Conservation (phyloP, 768 basidiomycete species). For the Tremella yokohamensis region DNA sequence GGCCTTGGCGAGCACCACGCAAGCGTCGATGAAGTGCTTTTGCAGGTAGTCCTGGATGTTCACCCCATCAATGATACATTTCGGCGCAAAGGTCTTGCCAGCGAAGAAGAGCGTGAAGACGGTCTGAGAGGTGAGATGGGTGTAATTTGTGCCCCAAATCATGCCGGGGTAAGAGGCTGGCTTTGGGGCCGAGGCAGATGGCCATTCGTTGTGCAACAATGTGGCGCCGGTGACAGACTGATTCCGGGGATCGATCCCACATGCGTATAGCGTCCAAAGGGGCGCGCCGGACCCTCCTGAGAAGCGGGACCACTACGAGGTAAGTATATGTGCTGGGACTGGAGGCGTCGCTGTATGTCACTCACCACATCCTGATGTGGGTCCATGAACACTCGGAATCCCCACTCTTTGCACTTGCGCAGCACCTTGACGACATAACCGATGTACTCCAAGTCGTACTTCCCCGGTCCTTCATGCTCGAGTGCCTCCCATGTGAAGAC, state of each 20-base stretch:
- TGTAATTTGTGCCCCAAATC: conserved; percentile 97
- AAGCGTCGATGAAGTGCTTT: conserved; percentile 72
- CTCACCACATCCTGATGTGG: conserved; percentile 92
- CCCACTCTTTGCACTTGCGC: conserved; percentile 84
- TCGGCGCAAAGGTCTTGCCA: conserved; percentile 81
- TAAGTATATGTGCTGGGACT: conserved; percentile 4
- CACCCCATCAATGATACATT: conserved; percentile 79
- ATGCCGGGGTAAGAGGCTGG: conserved; percentile 80
- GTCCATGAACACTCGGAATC: conserved; percentile 89
- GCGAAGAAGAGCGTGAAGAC: conserved; percentile 94
- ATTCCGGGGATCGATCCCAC: conserved; percentile 80
- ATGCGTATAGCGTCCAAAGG: conserved; percentile 70
- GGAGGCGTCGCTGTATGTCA: conserved; percentile 28
- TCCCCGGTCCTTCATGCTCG: conserved; percentile 89
- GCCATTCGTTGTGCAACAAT: conserved; percentile 85
- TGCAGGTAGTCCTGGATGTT: conserved; percentile 94
- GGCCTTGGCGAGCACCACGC: conserved; percentile 68
- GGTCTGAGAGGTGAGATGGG: conserved; percentile 80
- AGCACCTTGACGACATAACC: conserved; percentile 83
- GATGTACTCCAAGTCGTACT: conserved; percentile 87
- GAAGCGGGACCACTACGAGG: conserved; percentile 86
- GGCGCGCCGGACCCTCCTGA: conserved; percentile 96
- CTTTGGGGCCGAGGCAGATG: conserved; percentile 60
- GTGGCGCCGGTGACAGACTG: conserved; percentile 82
- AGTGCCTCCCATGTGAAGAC: conserved; percentile 89